Evolutionary conservation across 75 land plant genomes (phyloP).

Genomic region (Chamaecyparis obtusa): DNA sequence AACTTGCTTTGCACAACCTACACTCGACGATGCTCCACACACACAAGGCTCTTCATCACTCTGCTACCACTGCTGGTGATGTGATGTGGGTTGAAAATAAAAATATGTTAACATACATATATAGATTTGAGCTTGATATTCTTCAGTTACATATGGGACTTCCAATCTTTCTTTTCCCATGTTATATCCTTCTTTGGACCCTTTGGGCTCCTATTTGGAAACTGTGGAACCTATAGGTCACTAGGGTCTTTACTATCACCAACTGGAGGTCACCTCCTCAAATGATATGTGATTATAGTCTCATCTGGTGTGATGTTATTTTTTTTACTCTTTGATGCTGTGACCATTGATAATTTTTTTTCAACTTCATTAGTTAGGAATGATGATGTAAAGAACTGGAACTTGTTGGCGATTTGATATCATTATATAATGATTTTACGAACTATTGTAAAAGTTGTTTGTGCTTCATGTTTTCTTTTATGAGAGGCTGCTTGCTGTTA

Average conservation of each 20-base stretch:
- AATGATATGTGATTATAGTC: background rate
- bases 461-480: background rate
- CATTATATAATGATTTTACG: background rate
- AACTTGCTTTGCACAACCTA: too few species aligned
- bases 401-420: background rate
- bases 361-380: background rate
- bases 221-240: background rate
- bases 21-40: background rate
- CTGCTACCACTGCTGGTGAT: background rate
- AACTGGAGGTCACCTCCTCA: background rate
- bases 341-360: background rate
- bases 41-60: background rate
- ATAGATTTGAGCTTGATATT: background rate
- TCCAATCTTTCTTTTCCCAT: background rate
- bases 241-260: background rate
- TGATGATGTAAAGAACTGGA: background rate
- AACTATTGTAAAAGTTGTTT: background rate
- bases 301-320: background rate
- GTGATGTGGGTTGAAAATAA: background rate
- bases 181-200: background rate
- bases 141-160: background rate
- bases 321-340: background rate
- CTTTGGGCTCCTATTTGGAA: background rate
- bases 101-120: background rate
- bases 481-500: background rate